phyloP scores from a whole-genome alignment of 2,329 filamentous ascomycete genomes.

The Colletotrichum trifolii region DNA sequence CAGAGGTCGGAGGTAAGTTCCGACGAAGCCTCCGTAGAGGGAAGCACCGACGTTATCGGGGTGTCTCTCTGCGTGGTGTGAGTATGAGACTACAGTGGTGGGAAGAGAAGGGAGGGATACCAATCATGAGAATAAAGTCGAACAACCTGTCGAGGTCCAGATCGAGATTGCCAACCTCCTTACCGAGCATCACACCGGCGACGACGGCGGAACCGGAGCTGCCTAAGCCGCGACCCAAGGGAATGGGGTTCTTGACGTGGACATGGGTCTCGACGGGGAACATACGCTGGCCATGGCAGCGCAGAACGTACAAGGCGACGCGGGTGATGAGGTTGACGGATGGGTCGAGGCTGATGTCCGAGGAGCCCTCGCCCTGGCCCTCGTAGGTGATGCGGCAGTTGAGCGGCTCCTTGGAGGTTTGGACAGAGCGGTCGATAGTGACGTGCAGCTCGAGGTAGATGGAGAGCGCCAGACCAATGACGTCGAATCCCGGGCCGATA shows the following conservation, averaged over 20 bases:
- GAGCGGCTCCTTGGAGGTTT: conserved; percentile 69
- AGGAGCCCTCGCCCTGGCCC: conserved; percentile 76
- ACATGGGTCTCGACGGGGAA: conserved; percentile 91
- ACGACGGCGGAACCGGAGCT: conserved; percentile 96
- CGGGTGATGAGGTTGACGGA: conserved; percentile 93
- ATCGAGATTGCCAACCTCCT: conserved; percentile 84
- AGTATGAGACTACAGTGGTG: background rate
- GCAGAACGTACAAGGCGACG: conserved; percentile 92
- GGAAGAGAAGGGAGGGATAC: conserved; percentile 49
- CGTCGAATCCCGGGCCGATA: conserved; percentile 97
- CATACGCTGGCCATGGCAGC: conserved; percentile 86
- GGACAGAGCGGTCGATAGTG: conserved; percentile 72
- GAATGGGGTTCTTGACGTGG: conserved; percentile 96
- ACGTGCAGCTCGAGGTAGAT: conserved; percentile 93
- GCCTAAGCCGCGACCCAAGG: conserved; percentile 90
- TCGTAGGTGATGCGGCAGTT: conserved; percentile 95
- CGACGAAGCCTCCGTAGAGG: conserved; percentile 95
- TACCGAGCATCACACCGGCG: conserved; percentile 91
- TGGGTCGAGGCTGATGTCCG: conserved; percentile 83
- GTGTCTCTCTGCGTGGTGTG: conserved; percentile 72
- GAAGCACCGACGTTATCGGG: conserved; percentile 96
- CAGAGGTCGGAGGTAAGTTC: conserved; percentile 94
- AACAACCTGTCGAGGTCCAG: conserved; percentile 81
- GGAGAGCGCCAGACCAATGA: conserved; percentile 93
- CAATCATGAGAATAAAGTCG: conserved; percentile 98